Evolutionary conservation across 495 filamentous ascomycete species (phyloP), one percentile per base, ranked within the genome.

Genomic region (Immersiella caudata): DNA sequence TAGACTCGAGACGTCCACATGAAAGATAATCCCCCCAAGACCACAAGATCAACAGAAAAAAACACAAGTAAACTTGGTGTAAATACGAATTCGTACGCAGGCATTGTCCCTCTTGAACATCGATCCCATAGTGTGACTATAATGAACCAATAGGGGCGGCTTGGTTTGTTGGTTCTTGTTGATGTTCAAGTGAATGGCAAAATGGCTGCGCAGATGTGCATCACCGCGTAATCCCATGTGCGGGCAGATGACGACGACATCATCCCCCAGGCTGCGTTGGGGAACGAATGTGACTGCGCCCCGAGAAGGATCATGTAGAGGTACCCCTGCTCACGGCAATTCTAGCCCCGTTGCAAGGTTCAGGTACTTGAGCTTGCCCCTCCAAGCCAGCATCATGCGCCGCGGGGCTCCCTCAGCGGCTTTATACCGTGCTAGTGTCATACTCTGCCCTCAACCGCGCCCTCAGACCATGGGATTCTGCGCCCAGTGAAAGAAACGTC

Each of bases 231-330:
- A 24, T 14, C 57, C 26, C 36, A 35, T 52, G 52, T n/a, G 24
- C 24, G 62, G 64, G 68, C 68, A 64, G 68, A 66, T 70, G 68
- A 70, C 68, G 68, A 70, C 68, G 68, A 70, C 68, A 63, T 29
- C 65, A 50, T 40, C 54, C 58, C n/a, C 18, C 20, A 63, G 49
- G 49, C 27, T 68, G 35, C 55, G 67, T 33, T 2, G 14, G 25
- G 62, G 60, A 55, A 62, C 29, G 65, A 65, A 21, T 61, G 61
- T 64, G 67, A 68, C 67, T 50, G 33, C 26, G 59, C 22, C 49
- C 9, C 49, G 21, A 7, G 20, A n/a, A 35, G 11, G 40, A 0
- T 6, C 1, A 18, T 21, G 35, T 49, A 40, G 20, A 20, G 4
- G 11, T 63, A 63, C 60, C 33, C 0, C 1, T 14, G 2, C 36